Conservation (phyloP, 345 rosid species). For the Hirschfeldia incana region DNA sequence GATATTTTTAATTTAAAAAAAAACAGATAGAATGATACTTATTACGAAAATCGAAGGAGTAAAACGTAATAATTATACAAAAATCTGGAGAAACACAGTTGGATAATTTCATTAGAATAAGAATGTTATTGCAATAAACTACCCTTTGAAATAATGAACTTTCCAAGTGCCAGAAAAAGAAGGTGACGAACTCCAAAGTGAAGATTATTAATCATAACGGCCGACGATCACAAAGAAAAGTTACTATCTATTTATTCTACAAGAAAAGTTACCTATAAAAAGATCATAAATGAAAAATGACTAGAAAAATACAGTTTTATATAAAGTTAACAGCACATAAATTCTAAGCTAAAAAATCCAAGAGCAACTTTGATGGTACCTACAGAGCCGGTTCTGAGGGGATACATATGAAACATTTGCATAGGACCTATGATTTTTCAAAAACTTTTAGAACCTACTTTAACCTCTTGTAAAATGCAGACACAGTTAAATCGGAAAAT, state of each 20-base stretch:
- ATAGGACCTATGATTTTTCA: too few species aligned
- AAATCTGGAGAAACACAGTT: neutral
- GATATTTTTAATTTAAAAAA: too few species aligned
- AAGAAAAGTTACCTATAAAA: too few species aligned
- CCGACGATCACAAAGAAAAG: neutral
- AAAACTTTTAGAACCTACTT: too few species aligned
- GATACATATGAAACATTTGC: too few species aligned
- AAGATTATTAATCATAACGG: neutral
- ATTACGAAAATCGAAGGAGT: too few species aligned
- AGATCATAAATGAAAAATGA: neutral
- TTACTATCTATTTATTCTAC: neutral
- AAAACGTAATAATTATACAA: too few species aligned
- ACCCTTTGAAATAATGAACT: neutral
- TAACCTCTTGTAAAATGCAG: too few species aligned
- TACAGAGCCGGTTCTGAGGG: neutral
- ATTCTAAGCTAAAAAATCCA: neutral
- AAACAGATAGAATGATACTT: too few species aligned
- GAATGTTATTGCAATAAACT: neutral
- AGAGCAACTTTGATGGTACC: neutral
- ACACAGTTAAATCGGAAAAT: too few species aligned
- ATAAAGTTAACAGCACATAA: neutral
- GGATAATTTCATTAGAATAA: neutral
- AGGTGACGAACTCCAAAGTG: neutral
- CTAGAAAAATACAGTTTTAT: too few species aligned
- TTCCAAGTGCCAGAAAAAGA: neutral